Conservation (phyloP, 2,329 filamentous ascomycete species). For the Juglanconis sp. region DNA sequence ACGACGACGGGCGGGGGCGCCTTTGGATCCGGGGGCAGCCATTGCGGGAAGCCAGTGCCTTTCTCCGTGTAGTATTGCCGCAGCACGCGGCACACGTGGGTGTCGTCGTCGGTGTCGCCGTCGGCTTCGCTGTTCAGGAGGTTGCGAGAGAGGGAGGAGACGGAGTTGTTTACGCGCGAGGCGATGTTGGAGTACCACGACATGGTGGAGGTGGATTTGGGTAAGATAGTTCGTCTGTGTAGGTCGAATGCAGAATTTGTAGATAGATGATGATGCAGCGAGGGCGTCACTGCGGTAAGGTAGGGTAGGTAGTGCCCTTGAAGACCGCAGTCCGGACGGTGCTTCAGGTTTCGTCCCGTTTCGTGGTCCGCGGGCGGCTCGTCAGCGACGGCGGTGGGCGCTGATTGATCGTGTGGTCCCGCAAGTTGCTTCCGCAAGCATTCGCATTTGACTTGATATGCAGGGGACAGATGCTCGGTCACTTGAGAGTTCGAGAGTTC, state of each 20-base stretch:
- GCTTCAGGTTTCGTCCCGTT: constrained; percentile 7
- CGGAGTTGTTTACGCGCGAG: constrained; percentile 62
- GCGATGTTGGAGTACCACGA: constrained; percentile 77
- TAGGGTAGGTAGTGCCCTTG: neutral
- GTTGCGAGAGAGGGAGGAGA: constrained; percentile 55
- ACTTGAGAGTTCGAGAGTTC: neutral
- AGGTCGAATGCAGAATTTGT: neutral
- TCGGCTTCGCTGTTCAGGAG: constrained; percentile 59
- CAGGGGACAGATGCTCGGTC: neutral
- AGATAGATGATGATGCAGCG: neutral
- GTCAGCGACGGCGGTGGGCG: neutral
- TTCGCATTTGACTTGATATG: neutral
- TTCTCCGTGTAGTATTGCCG: constrained; percentile 92
- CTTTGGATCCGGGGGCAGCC: constrained; percentile 90
- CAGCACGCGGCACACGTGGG: constrained; percentile 89
- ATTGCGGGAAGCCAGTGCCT: constrained; percentile 73
- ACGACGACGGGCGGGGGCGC: constrained; percentile 55
- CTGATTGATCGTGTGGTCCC: neutral
- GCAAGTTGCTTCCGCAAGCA: neutral
- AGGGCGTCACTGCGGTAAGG: neutral
- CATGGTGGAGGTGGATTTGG: constrained; percentile 45
- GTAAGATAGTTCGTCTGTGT: neutral
- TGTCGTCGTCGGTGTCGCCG: constrained; percentile 81
- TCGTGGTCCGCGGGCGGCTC: neutral
- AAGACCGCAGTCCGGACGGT: neutral